Evolutionary conservation across 139 green algal species (phyloP), one percentile per base, ranked within the genome.

Genomic region (Tetradesmus lagerheimii): DNA sequence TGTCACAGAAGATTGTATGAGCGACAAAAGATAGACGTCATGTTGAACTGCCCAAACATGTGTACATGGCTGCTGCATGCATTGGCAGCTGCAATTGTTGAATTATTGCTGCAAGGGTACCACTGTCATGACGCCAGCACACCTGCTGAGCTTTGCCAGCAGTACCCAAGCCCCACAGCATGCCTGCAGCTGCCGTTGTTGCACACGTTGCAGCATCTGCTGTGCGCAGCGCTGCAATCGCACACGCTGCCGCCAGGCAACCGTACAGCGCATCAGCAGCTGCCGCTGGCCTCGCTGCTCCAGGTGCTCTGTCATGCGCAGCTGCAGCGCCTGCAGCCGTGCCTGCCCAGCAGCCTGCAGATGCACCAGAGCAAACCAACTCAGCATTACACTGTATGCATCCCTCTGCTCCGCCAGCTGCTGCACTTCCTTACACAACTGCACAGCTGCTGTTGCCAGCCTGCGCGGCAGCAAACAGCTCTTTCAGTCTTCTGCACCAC

Each of bases 311-410:
- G 39, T 45, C 34, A 80, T 38, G 4, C 35, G 83, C 16, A 31
- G 27, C 83, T 81, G 83, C 38, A 89, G 38, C 35, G 83, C 57
- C 15, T 80, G 20, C 16, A 89, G 57, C 62, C 66, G 57, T 71
- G 57, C 57, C 57, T 71, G 57, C 57, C 57, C 45, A 62, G 45
- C 45, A 1, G 16, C 80, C 80, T 86, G 76, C 38, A 82, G 34
- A 31, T 25, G 38, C 76, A 82, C 37, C 31, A 50, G 15, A 47
- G 23, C 37, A 34, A 35, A 34, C 76, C 5, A 47, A 4, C 18
- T 31, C 37, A 82, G 37, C 18, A 39, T 80, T 1, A 5, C 1
- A 35, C 15, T 35, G 4, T 6, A 12, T 75, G 2, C 29, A 34
- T 31, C n/a, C n/a, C n/a, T n/a, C 5, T 9, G 25, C 64, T 75